These are phyloP conservation scores for Asterella californica DNA, from an alignment of 225 moss, liverwort and hornwort species.

Conservation along the genomic window DNA sequence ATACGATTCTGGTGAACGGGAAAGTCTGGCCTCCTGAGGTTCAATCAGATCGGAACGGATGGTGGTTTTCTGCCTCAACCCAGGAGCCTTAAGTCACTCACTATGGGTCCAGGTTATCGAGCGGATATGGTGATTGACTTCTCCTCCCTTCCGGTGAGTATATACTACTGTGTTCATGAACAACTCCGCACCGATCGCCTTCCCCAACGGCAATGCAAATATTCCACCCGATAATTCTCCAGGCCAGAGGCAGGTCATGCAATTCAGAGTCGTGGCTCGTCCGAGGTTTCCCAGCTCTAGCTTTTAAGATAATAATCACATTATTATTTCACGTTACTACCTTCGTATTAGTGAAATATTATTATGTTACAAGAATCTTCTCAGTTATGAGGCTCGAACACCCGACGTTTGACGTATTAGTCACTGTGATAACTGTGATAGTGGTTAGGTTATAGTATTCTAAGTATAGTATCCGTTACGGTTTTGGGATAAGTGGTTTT, in stretches of 20 bases:
- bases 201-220: conserved; percentile 29
- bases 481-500: too few species aligned
- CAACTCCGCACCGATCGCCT: conserved; percentile 58
- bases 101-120: conserved; percentile 47
- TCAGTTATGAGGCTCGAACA: too few species aligned
- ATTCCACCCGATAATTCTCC: conserved; percentile 27
- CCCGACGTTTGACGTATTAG: too few species aligned
- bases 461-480: too few species aligned
- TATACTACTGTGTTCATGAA: conserved; percentile 39
- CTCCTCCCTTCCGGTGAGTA: conserved; percentile 19
- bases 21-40: conserved; percentile 54
- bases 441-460: too few species aligned
- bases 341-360: too few species aligned
- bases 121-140: conserved; percentile 64
- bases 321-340: too few species aligned
- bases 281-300: too few species aligned
- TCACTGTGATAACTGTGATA: too few species aligned
- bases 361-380: too few species aligned
- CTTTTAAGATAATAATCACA: too few species aligned
- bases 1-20: conserved; percentile 61
- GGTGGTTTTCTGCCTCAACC: conserved; percentile 51
- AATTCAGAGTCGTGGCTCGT: conserved; percentile 53
- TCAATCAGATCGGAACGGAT: conserved; percentile 63
- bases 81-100: neutral
- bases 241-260: too few species aligned